phyloP scores from a whole-genome alignment of 2,329 filamentous ascomycete genomes.

The Helicocarpus griseus region DNA sequence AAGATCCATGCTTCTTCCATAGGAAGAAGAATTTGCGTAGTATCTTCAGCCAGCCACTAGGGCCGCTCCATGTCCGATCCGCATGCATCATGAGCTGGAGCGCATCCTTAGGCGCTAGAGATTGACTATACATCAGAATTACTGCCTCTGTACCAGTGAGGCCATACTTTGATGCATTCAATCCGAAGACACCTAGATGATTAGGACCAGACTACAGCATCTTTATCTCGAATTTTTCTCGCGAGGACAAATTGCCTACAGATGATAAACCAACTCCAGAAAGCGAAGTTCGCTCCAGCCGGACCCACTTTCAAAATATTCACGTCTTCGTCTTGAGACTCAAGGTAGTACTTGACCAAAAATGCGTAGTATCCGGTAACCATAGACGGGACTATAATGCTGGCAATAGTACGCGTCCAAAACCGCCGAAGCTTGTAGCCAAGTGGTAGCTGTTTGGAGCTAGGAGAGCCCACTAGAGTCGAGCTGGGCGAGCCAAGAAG shows the following conservation, averaged over 20 bases:
- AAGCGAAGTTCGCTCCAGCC: neutral
- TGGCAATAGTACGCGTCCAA: neutral
- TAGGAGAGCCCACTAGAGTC: no score
- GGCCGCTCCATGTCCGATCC: conserved; percentile 1
- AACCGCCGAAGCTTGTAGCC: conserved; percentile 3
- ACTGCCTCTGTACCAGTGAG: neutral
- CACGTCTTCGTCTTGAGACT: neutral
- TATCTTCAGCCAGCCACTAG: neutral
- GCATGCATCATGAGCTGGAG: conserved; percentile 3
- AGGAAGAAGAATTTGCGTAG: neutral
- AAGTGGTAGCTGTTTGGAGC: neutral
- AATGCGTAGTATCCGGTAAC: neutral
- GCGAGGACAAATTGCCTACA: neutral
- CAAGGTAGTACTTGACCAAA: neutral
- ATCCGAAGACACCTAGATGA: neutral
- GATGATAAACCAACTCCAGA: neutral
- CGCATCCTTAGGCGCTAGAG: neutral
- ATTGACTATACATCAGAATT: conserved; percentile 1
- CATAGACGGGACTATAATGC: neutral
- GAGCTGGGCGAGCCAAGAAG: neutral
- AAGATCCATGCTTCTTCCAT: neutral
- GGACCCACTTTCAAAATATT: neutral
- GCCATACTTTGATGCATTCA: neutral
- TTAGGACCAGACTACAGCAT: neutral
- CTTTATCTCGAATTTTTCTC: neutral